These are phyloP conservation scores for Microcos paniculata DNA, from an alignment of 345 rosid species.

Conservation along the genomic window DNA sequence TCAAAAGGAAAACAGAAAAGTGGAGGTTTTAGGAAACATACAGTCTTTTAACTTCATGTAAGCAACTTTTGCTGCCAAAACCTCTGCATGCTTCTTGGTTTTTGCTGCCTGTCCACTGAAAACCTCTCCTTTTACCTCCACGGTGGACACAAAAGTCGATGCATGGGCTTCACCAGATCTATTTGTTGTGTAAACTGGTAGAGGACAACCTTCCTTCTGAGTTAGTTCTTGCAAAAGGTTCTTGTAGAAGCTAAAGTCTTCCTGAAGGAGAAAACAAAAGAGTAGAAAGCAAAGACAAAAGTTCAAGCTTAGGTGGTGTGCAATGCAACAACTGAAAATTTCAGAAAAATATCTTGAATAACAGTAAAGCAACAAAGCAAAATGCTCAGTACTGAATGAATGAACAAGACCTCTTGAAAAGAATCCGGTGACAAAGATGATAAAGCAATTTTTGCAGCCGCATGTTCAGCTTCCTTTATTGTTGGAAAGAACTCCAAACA, in stretches of 20 bases:
- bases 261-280: constrained; percentile 31
- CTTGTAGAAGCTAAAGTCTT: constrained; percentile 45
- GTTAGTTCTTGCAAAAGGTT: constrained; percentile 59
- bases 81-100: constrained; percentile 63
- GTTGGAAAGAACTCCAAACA: constrained; percentile 40
- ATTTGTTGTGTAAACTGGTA: constrained; percentile 49
- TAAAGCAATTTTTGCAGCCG: constrained; percentile 64
- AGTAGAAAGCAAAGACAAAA: background rate
- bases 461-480: constrained; percentile 59
- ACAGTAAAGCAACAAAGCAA: background rate
- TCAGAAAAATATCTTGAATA: background rate
- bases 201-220: constrained; percentile 37
- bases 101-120: constrained; percentile 50
- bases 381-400: constrained; percentile 1
- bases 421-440: constrained; percentile 29
- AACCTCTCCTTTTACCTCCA: constrained; percentile 37
- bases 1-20: background rate
- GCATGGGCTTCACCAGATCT: constrained; percentile 48
- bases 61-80: constrained; percentile 72
- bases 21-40: background rate
- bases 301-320: background rate
- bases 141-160: constrained; percentile 47
- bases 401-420: constrained; percentile 38
- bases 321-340: constrained; percentile 5
- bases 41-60: constrained; percentile 37